Conservation (phyloP, 345 rosid species). For the Eucalyptus viminalis region DNA sequence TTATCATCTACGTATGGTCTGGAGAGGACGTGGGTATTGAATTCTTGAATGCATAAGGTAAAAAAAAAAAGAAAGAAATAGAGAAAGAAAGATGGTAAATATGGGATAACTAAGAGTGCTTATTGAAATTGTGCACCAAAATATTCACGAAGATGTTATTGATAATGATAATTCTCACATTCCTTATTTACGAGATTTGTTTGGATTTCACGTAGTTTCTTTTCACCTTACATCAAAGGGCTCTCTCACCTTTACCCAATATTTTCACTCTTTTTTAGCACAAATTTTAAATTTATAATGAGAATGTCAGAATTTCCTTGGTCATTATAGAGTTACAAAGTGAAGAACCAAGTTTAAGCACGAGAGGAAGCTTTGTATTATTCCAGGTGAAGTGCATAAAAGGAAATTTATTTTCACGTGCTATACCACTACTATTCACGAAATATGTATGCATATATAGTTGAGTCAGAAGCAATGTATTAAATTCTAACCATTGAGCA, state of each 20-base stretch:
- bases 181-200: not conserved
- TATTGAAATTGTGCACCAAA: not conserved
- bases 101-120: not conserved
- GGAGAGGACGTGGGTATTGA: not conserved
- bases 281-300: too few relatives aligned
- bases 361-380: not conserved
- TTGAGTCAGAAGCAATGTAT: not conserved
- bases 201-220: too few relatives aligned
- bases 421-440: not conserved
- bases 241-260: not conserved
- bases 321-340: not conserved
- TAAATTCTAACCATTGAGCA: not conserved
- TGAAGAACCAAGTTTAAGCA: not conserved
- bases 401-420: not conserved
- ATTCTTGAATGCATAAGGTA: not conserved
- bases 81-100: not conserved
- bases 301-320: not conserved
- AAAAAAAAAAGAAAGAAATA: too few relatives aligned
- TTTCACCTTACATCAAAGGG: not conserved
- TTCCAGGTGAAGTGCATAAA: not conserved
- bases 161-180: not conserved
- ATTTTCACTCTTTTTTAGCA: too few relatives aligned
- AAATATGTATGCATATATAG: not conserved
- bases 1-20: too few relatives aligned
- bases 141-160: not conserved